Evolutionary conservation across 306 rosid genomes (phyloP).

Genomic region (Psophocarpus tetragonolobus): DNA sequence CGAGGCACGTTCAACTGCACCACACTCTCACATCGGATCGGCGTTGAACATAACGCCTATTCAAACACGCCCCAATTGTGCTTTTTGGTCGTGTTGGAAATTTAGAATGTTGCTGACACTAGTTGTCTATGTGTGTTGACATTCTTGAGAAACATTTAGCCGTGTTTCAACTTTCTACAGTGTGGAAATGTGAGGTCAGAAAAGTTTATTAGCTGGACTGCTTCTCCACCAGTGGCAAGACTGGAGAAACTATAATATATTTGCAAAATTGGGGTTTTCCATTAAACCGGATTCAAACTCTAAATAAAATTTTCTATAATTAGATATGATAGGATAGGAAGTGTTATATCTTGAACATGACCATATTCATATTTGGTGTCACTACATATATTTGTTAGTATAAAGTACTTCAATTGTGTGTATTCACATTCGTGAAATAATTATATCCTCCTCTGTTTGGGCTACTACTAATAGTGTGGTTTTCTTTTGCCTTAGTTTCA

Average conservation of each 20-base stretch:
- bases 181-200: not conserved
- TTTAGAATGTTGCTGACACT: not conserved
- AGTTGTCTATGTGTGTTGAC: constrained; percentile 7
- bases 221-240: not conserved
- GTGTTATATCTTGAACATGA: not conserved
- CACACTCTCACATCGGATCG: too few species aligned
- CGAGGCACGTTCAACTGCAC: too few species aligned
- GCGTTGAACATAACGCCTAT: too few species aligned
- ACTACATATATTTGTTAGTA: not conserved
- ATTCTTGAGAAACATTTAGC: not conserved
- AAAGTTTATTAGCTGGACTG: not conserved
- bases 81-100: not conserved
- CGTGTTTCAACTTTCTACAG: not conserved
- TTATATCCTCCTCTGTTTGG: not conserved
- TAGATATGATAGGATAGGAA: not conserved
- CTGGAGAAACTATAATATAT: constrained; percentile 7
- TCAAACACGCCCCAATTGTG: too few species aligned
- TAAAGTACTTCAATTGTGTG: not conserved
- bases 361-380: constrained; percentile 14
- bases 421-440: not conserved
- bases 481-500: constrained; percentile 61
- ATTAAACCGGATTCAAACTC: constrained; percentile 1
- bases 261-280: not conserved
- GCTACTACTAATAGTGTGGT: constrained; percentile 6
- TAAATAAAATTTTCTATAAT: not conserved